Evolutionary conservation across 129 eudicot species (phyloP), one percentile per base, ranked within the genome.

Genomic region (Logfia minima): DNA sequence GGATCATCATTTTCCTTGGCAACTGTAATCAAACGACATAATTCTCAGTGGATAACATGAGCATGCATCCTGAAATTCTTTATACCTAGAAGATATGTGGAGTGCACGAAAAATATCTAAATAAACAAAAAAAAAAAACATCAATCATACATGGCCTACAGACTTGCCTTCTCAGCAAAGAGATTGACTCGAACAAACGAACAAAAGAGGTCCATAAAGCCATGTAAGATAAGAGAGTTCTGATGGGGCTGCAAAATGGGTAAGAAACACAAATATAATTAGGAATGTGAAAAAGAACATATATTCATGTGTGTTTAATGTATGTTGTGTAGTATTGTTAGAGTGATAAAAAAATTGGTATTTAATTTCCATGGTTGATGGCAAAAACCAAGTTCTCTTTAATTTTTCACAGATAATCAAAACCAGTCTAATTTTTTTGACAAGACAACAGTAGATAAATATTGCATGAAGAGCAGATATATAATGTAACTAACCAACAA

Each of bases 1-100:
- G 99, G 78, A 94, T 83, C 88, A 94, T 81, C 99, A 94, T 91
- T 85, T 94, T 94, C 81, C 99, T 86, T 61, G 99, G 99, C 72
- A 94, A 83, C 99, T 91, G 84, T 63, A 60, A 76, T 32, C 32
- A 77, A 82, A 74, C 65, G 83, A 53, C 51, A 62, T 24, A 66
- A 24, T 29, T 67, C 75, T 81, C 58, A 81, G 80, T 52, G 8
- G 5, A 68, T 43, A 29, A 29, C 14, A 67, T 6, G 22, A 74
- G 64, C 56, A 81, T 75, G 76, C 22, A 34, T 75, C 26, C 29
- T 31, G 65, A 60, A 66, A 80, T 18, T 75, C 34, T 72, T 63
- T 43, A 74, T 56, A 80, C 79, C 79, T 72, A 72, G 8, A 72
- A 52, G 68, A 72, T 72, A 72, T 11, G 29, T 11, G 31, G 31